These are phyloP conservation scores for Emericellopsis atlantica DNA, from an alignment of 2,329 filamentous ascomycete species.

Conservation along the genomic window DNA sequence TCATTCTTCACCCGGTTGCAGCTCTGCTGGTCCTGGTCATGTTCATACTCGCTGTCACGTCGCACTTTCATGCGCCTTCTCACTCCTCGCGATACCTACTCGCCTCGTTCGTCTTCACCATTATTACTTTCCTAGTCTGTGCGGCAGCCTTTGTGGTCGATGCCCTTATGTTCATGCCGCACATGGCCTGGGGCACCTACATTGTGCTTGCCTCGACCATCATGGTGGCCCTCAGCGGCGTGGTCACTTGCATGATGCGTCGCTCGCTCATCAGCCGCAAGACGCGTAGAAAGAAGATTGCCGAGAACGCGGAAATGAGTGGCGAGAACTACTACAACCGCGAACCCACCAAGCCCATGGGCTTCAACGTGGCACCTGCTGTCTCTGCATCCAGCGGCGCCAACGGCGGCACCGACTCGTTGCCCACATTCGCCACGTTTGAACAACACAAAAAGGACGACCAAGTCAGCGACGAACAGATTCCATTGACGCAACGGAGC, in stretches of 20 bases:
- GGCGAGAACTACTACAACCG: constrained; percentile 82
- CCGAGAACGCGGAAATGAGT: constrained; percentile 93
- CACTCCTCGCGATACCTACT: constrained; percentile 87
- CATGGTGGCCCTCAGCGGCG: constrained; percentile 64
- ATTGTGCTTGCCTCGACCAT: constrained; percentile 84
- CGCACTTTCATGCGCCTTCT: constrained; percentile 77
- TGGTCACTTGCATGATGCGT: constrained; percentile 91
- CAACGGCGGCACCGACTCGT: constrained; percentile 28
- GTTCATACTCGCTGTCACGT: constrained; percentile 63
- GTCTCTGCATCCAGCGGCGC: constrained; percentile 44
- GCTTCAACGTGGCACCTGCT: constrained; percentile 36
- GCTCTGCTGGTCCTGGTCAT: constrained; percentile 77
- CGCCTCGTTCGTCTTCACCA: constrained; percentile 70
- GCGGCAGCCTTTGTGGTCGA: constrained; percentile 87
- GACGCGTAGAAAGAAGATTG: constrained; percentile 83
- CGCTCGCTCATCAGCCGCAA: constrained; percentile 84
- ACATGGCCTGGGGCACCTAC: constrained; percentile 89
- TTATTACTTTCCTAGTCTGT: constrained; percentile 73
- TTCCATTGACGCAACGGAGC: constrained; percentile 55
- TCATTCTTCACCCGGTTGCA: constrained; percentile 88
- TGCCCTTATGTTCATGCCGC: constrained; percentile 86
- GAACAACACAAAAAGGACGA: constrained; percentile 54
- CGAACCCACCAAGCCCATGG: constrained; percentile 38
- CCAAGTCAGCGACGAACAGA: constrained; percentile 53
- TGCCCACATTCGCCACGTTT: constrained; percentile 49